Conservation (phyloP, 2,329 filamentous ascomycete genomes). For the Colletotrichum sp. region DNA sequence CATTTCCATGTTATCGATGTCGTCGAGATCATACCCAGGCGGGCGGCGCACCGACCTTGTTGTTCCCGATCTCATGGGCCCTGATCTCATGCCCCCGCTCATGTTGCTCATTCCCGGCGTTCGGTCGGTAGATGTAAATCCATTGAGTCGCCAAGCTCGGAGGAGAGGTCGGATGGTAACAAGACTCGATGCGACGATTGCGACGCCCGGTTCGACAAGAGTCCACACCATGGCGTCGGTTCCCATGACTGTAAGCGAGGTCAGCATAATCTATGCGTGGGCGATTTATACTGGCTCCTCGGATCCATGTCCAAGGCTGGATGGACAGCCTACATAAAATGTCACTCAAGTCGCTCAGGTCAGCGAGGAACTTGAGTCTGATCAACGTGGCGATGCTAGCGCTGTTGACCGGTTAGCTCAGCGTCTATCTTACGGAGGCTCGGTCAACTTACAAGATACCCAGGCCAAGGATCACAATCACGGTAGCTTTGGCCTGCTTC, state of each 20-base stretch:
- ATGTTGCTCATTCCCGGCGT: constrained; percentile 32
- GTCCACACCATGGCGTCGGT: constrained; percentile 63
- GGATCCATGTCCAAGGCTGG: not conserved
- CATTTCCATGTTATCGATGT: constrained; percentile 42
- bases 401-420: constrained; percentile 29
- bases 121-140: constrained; percentile 47
- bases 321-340: constrained; percentile 48
- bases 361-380: constrained; percentile 51
- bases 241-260: constrained; percentile 40
- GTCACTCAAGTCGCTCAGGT: constrained; percentile 48
- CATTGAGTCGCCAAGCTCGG: constrained; percentile 49
- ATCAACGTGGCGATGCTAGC: constrained; percentile 61
- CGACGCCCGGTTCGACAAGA: constrained; percentile 60
- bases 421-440: not conserved
- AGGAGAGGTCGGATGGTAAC: constrained; percentile 61
- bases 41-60: constrained; percentile 29
- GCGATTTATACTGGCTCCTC: not conserved
- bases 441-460: constrained; percentile 49
- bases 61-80: constrained; percentile 33
- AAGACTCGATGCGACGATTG: constrained; percentile 58
- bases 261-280: not conserved
- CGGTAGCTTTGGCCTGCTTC: constrained; percentile 54
- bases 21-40: constrained; percentile 38
- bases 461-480: constrained; percentile 52
- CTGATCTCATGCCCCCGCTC: constrained; percentile 31